Conservation (phyloP, 2,329 filamentous ascomycete species). For the Dactylellina cionopaga region DNA sequence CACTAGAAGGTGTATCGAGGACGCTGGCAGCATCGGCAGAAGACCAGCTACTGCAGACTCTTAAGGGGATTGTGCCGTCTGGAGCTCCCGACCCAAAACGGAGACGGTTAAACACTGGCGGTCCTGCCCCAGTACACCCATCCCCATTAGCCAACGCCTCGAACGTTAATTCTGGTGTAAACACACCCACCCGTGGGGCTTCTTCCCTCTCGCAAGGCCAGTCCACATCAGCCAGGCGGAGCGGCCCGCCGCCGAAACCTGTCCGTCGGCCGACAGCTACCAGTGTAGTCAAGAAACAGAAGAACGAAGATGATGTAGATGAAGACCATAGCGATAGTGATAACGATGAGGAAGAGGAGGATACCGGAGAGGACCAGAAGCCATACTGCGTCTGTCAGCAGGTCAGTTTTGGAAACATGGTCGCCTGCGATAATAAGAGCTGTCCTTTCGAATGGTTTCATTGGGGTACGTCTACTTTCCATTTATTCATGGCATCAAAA, state of each 20-base stretch:
- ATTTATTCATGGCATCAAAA: too few species aligned
- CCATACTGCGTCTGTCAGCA: conserved; percentile 85
- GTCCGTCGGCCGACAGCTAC: conserved; percentile 31
- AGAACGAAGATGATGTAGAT: conserved; percentile 48
- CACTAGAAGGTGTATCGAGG: conserved; percentile 39
- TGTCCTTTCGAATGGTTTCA: conserved; percentile 90
- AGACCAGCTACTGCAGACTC: conserved; percentile 37
- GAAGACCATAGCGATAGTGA: conserved; percentile 51
- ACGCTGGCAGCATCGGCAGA: conserved; percentile 39
- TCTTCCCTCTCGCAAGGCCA: conserved; percentile 24
- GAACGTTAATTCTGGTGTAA: conserved; percentile 41
- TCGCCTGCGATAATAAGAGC: conserved; percentile 84
- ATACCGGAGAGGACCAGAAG: conserved; percentile 77
- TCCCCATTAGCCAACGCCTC: conserved; percentile 44
- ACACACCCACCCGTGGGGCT: conserved; percentile 39
- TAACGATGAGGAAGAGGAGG: conserved; percentile 70
- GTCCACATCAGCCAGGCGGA: conserved; percentile 23
- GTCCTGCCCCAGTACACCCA: conserved; percentile 40
- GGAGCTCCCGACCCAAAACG: conserved; percentile 35
- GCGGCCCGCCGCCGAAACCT: conserved; percentile 41
- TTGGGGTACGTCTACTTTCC: conserved; percentile 52
- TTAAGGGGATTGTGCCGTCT: conserved; percentile 31
- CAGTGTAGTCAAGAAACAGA: conserved; percentile 21
- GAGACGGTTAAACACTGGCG: conserved; percentile 32
- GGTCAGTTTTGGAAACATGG: conserved; percentile 87